Evolutionary conservation across 2,329 filamentous ascomycete genomes (phyloP).

Genomic region (Scytalidium sp.): DNA sequence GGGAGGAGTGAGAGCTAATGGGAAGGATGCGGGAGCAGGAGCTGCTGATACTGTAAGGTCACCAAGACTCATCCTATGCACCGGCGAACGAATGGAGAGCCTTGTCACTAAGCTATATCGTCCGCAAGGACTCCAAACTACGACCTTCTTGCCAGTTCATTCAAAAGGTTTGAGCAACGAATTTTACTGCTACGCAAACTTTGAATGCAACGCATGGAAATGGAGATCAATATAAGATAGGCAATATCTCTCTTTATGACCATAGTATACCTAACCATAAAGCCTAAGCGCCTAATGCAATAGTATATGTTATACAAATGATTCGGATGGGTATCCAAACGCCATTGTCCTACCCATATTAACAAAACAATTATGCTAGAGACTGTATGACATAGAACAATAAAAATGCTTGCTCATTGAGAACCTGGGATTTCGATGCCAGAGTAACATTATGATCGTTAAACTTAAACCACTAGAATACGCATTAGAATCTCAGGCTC

Average conservation of each 20-base stretch:
- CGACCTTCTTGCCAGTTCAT: slow-evolving; percentile 67
- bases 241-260: neutral
- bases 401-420: slow-evolving; percentile 83
- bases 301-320: neutral
- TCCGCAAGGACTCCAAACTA: slow-evolving; percentile 59
- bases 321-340: neutral
- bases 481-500: neutral
- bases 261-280: neutral
- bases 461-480: slow-evolving; percentile 82
- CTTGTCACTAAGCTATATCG: slow-evolving; percentile 67
- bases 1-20: slow-evolving; percentile 7
- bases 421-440: slow-evolving; percentile 79
- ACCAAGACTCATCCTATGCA: slow-evolving; percentile 60
- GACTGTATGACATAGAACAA: slow-evolving; percentile 80
- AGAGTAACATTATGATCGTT: slow-evolving; percentile 91
- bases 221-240: slow-evolving; percentile 23
- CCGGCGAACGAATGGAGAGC: slow-evolving; percentile 71
- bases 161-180: slow-evolving; percentile 75
- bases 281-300: neutral
- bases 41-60: slow-evolving; percentile 3
- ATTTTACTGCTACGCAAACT: slow-evolving; percentile 78
- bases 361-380: slow-evolving; percentile 38
- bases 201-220: slow-evolving; percentile 57
- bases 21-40: neutral
- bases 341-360: neutral